Evolutionary conservation across 345 rosid genomes (phyloP).

Genomic region (Litchi chinensis): DNA sequence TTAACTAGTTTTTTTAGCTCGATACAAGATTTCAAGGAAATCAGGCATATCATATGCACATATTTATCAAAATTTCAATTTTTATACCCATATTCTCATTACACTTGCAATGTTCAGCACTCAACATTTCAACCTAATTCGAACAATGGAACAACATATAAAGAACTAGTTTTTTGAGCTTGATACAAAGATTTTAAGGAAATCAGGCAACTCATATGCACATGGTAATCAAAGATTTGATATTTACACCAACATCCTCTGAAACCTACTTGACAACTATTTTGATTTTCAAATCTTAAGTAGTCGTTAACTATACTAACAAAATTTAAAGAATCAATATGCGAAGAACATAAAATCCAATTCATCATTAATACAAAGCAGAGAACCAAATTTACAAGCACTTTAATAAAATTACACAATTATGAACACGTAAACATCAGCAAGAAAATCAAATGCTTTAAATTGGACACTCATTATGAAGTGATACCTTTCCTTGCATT

Average conservation of each 20-base stretch:
- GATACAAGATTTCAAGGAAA: neutral
- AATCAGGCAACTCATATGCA: neutral
- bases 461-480: conserved; percentile 6
- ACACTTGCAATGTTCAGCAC: neutral
- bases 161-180: neutral
- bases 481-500: conserved; percentile 80
- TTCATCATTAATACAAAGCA: neutral
- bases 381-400: neutral
- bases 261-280: neutral
- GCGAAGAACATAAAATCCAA: neutral
- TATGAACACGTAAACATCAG: neutral
- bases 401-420: neutral
- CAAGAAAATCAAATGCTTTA: neutral
- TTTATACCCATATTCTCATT: neutral
- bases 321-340: neutral
- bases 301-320: neutral
- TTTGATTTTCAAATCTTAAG: neutral
- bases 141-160: neutral
- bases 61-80: neutral
- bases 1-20: neutral
- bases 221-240: neutral
- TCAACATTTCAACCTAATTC: neutral
- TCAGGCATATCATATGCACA: neutral
- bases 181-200: neutral
- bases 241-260: neutral